Evolutionary conservation across 257 asterid species (phyloP).

Genomic region (Vinca minor): DNA sequence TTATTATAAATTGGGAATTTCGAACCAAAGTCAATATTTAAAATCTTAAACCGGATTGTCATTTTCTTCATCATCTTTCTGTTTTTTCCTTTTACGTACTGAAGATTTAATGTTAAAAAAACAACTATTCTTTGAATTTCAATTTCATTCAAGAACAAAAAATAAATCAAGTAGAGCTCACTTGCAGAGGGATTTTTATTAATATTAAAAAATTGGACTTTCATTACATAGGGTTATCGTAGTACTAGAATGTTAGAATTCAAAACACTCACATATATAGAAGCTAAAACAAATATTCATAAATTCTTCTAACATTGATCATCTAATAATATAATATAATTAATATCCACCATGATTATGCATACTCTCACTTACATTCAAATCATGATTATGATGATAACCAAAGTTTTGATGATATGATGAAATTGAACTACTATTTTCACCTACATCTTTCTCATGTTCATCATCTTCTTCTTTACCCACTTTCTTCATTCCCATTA

Average conservation of each 20-base stretch:
- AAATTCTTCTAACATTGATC: neutral
- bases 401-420: constrained; percentile 40
- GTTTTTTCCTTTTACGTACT: too few relatives aligned
- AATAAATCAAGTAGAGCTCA: neutral
- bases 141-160: neutral
- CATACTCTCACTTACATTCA: constrained; percentile 64
- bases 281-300: neutral
- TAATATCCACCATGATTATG: constrained; percentile 38
- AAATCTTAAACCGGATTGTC: too few relatives aligned
- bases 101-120: too few relatives aligned
- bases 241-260: constrained; percentile 7
- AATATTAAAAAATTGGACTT: neutral
- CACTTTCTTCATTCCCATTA: constrained; percentile 38
- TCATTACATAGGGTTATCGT: neutral
- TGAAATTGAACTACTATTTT: constrained; percentile 35
- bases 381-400: constrained; percentile 36
- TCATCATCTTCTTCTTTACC: constrained; percentile 46
- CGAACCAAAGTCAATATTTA: too few relatives aligned
- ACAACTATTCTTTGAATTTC: neutral
- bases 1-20: too few relatives aligned
- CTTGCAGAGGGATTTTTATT: neutral
- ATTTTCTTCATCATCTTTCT: too few relatives aligned
- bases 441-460: constrained; percentile 27
- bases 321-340: neutral
- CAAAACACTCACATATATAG: constrained; percentile 9